phyloP scores from a whole-genome alignment of 2,329 filamentous ascomycete genomes.

The Thelonectria blattea region DNA sequence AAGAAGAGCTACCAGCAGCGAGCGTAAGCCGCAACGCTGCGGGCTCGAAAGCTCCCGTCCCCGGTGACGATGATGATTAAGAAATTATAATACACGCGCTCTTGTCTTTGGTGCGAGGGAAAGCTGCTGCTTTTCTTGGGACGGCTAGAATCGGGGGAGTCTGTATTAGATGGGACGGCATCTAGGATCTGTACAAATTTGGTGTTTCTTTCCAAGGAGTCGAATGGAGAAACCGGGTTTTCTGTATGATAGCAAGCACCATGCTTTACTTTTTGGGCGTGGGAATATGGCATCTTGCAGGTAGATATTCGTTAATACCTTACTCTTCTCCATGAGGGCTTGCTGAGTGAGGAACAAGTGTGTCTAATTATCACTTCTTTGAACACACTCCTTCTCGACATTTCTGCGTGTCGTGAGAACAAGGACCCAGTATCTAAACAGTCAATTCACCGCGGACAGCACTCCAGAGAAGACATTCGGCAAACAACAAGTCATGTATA shows the following conservation, averaged over 20 bases:
- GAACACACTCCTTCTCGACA: too few species aligned
- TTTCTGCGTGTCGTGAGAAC: too few species aligned
- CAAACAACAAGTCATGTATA: too few species aligned
- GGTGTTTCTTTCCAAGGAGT: neutral
- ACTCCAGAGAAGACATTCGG: too few species aligned
- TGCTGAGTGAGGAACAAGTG: too few species aligned
- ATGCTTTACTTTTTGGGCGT: conserved; percentile 6
- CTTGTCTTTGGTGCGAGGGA: neutral
- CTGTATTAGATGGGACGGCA: conserved; percentile 13
- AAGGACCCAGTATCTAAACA: too few species aligned
- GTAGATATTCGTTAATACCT: conserved; percentile 5
- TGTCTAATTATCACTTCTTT: too few species aligned
- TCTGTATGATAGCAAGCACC: conserved; percentile 9
- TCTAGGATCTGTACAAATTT: neutral
- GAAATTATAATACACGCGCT: conserved; percentile 3
- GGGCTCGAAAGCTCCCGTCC: neutral
- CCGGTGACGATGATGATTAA: neutral
- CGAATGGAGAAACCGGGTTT: neutral
- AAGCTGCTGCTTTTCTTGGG: conserved; percentile 4
- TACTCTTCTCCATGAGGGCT: neutral
- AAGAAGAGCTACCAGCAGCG: conserved; percentile 20
- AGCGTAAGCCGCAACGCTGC: conserved; percentile 2
- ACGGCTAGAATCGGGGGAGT: conserved; percentile 15
- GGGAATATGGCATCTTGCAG: conserved; percentile 8
- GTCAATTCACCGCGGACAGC: too few species aligned